Evolutionary conservation across 2,329 filamentous ascomycete genomes (phyloP).

Genomic region (Thielaviopsis euricoi): DNA sequence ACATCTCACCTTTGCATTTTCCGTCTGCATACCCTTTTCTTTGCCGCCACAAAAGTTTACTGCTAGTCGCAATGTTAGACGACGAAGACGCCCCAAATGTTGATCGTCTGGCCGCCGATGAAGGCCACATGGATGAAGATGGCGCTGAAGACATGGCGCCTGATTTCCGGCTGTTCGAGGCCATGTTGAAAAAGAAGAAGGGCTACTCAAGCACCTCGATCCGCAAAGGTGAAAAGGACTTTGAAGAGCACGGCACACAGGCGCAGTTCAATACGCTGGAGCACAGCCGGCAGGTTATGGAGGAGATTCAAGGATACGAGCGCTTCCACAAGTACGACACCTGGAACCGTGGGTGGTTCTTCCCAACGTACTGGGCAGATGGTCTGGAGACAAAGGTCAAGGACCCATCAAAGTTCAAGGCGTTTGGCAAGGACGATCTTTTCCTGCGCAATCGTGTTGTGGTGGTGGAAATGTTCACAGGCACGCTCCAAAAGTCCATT

Average conservation of each 20-base stretch:
- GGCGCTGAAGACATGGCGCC: conserved; percentile 65
- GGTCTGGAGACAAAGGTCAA: conserved; percentile 13
- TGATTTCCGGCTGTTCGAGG: conserved; percentile 62
- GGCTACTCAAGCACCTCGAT: conserved; percentile 47
- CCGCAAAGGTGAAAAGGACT: conserved; percentile 91
- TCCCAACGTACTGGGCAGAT: conserved; percentile 40
- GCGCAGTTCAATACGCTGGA: conserved; percentile 66
- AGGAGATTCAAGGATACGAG: conserved; percentile 65
- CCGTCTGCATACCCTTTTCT: neutral
- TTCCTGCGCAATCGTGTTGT: conserved; percentile 37
- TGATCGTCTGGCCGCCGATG: conserved; percentile 13
- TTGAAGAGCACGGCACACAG: conserved; percentile 78
- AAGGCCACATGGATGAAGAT: conserved; percentile 28
- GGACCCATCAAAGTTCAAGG: conserved; percentile 6
- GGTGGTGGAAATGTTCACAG: conserved; percentile 53
- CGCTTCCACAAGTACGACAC: conserved; percentile 54
- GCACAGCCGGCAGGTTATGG: conserved; percentile 72
- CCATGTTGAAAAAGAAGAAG: conserved; percentile 35
- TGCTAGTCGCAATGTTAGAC: conserved; percentile 19
- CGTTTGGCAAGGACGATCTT: conserved; percentile 13
- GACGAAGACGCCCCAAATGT: conserved; percentile 25
- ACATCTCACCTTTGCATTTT: neutral
- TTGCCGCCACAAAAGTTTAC: neutral
- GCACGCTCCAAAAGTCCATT: conserved; percentile 58
- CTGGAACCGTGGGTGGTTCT: conserved; percentile 57